Evolutionary conservation across 441 rosid species (phyloP).

Genomic region (Rhodomyrtus psidioides): DNA sequence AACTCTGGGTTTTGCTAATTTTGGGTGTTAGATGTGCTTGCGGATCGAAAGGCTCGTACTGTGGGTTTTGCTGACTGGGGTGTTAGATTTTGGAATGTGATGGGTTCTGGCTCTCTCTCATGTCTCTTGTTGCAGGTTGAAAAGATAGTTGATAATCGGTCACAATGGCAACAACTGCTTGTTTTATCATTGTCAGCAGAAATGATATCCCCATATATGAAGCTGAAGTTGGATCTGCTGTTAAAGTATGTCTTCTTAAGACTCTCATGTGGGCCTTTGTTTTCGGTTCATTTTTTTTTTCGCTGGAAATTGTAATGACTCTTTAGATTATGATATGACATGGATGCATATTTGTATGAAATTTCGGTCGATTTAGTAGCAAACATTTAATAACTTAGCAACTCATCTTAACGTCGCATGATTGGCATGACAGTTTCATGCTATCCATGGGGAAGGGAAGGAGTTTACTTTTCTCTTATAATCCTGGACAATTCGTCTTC

Average conservation of each 20-base stretch:
- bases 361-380: neutral
- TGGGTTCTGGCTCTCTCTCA: neutral
- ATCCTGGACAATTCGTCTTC: neutral
- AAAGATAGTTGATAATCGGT: neutral
- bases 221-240: conserved; percentile 93
- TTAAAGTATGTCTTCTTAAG: conserved; percentile 42
- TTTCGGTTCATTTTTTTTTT: neutral
- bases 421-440: neutral
- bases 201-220: conserved; percentile 94
- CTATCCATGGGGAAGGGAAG: accelerated
- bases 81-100: neutral
- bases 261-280: neutral
- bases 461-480: neutral
- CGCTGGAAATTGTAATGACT: neutral
- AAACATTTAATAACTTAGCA: neutral
- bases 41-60: neutral
- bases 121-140: neutral
- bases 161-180: conserved; percentile 78
- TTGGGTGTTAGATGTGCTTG: neutral
- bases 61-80: neutral
- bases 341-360: neutral
- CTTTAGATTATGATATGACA: neutral
- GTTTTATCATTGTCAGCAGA: conserved; percentile 85
- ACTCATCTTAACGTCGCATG: neutral
- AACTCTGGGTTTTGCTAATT: neutral